Base-by-base conservation (phyloP, 306 rosid species). In the Acacia acuminata region DNA sequence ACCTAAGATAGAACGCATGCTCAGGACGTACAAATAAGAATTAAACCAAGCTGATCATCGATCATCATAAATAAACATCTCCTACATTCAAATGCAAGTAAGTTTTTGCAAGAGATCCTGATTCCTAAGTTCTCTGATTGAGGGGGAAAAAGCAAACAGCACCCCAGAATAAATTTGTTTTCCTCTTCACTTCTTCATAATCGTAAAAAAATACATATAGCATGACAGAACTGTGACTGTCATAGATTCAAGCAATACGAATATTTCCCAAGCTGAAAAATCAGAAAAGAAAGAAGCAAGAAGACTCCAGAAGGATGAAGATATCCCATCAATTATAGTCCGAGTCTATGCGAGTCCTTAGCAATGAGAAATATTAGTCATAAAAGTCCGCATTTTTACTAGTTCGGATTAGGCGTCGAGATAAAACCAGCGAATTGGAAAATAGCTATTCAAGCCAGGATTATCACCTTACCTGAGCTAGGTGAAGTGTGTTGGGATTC, bases 361-460 rank as follows among this genome's bases (percentile, higher is more conserved):
- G 19, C 56, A 27, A 72, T 20, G 16, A 79, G 63, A 42, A 51
- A 73, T 42, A 55, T 32, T 48, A 22, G 77, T 24, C 22, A 55
- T 20, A 47, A 74, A 67, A 58, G 84, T 20, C 36, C n/a, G 38
- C 83, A 58, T 64, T 34, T 44, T 67, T 53, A n/a, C n/a, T n/a
- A n/a, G n/a, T n/a, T n/a, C n/a, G n/a, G n/a, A n/a, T n/a, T n/a
- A n/a, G n/a, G n/a, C n/a, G n/a, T n/a, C n/a, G n/a, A n/a, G n/a
- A n/a, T n/a, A n/a, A n/a, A n/a, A n/a, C n/a, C n/a, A n/a, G n/a
- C n/a, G n/a, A n/a, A n/a, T n/a, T n/a, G n/a, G n/a, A n/a, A n/a
- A n/a, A n/a, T n/a, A n/a, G n/a, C n/a, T n/a, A n/a, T n/a, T n/a
- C n/a, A n/a, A n/a, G n/a, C n/a, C n/a, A n/a, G n/a, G n/a, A n/a